These are phyloP conservation scores for Botryosphaeria dothidea DNA, from an alignment of 2,329 filamentous ascomycete genomes.

Conservation along the genomic window DNA sequence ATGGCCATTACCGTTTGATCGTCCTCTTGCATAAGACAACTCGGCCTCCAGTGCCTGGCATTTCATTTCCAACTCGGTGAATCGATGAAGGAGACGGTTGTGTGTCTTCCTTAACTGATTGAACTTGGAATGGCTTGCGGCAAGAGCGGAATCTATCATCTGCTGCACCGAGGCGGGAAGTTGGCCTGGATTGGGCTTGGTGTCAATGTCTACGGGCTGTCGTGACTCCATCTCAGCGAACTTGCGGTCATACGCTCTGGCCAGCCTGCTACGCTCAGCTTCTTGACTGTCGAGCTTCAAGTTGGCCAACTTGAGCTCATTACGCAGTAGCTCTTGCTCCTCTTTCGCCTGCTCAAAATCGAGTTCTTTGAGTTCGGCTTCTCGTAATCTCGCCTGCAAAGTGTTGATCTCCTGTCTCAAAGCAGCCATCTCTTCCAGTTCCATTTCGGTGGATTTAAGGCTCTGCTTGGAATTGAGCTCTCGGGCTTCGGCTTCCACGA, in stretches of 20 bases:
- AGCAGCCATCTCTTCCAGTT: conserved; percentile 60
- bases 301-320: conserved; percentile 59
- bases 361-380: conserved; percentile 64
- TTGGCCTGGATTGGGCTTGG: conserved; percentile 30
- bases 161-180: conserved; percentile 44
- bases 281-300: conserved; percentile 59
- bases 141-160: conserved; percentile 51
- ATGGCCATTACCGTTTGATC: conserved; percentile 6
- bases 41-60: conserved; percentile 43
- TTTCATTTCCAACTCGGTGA: conserved; percentile 52
- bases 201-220: conserved; percentile 21
- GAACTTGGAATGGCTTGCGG: conserved; percentile 49
- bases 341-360: conserved; percentile 59
- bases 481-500: conserved; percentile 69
- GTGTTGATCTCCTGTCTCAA: conserved; percentile 61
- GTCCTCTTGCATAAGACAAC: conserved; percentile 14
- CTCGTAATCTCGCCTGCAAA: conserved; percentile 62
- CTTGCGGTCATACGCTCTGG: conserved; percentile 50
- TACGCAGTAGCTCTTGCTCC: conserved; percentile 60
- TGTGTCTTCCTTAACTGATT: conserved; percentile 54
- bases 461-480: conserved; percentile 66
- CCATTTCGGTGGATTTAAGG: conserved; percentile 62
- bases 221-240: conserved; percentile 44
- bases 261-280: conserved; percentile 49
- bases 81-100: conserved; percentile 50